Evolutionary conservation across 2,329 filamentous ascomycete species (phyloP).

Genomic region (Paraphaeosphaeria sporulosa): DNA sequence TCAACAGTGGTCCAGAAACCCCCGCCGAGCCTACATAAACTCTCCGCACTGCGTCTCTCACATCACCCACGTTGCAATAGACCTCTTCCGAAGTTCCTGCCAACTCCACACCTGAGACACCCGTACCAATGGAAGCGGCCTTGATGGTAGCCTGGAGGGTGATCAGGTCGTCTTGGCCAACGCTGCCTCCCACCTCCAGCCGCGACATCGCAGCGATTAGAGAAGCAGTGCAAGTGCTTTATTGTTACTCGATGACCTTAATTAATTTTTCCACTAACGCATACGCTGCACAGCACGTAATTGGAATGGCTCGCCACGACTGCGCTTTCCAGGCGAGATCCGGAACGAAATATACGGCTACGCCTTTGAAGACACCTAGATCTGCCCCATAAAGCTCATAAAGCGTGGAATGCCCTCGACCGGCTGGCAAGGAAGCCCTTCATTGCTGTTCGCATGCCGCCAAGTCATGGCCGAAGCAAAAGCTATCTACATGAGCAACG

Average conservation of each 20-base stretch:
- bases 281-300: not conserved
- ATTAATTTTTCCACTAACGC: not conserved
- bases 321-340: slow-evolving; percentile 14
- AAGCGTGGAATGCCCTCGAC: too few relatives aligned
- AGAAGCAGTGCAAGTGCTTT: not conserved
- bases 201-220: not conserved
- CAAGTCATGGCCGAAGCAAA: not conserved
- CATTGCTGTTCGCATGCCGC: not conserved
- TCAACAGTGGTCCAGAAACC: too few relatives aligned
- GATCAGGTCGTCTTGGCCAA: too few relatives aligned
- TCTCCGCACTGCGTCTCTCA: too few relatives aligned
- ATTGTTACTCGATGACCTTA: not conserved
- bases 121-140: too few relatives aligned
- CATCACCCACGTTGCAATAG: not conserved
- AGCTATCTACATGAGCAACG: not conserved
- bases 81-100: too few relatives aligned
- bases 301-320: not conserved
- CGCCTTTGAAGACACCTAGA: not conserved
- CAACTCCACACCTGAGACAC: too few relatives aligned
- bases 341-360: slow-evolving; percentile 11
- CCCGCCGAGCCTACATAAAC: too few relatives aligned
- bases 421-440: not conserved
- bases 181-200: too few relatives aligned
- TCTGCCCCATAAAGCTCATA: too few relatives aligned
- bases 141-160: too few relatives aligned